Evolutionary conservation across 768 basidiomycete genomes (phyloP), one percentile per base, ranked within the genome.

Genomic region (Phlegmacium glaucopus): DNA sequence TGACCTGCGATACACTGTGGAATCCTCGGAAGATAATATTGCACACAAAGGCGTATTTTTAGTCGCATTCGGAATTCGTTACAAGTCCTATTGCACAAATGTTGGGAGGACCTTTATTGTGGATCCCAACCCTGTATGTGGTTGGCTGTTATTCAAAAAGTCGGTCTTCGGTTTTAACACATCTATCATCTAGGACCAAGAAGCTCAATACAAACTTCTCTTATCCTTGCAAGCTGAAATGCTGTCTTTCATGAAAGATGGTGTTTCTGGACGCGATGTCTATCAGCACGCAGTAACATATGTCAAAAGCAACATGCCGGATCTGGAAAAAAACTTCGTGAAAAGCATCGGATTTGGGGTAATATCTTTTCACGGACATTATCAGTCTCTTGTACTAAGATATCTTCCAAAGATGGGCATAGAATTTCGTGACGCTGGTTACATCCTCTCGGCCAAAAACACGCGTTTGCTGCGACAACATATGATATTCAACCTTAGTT

Each of bases 31-130:
- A 22, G 89, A 95, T 58, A 76, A 78, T 49, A 87, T 97, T 54
- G 83, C 89, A 41, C 80, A 89, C 68, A 85, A 88, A 58, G 94
- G 94, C 15, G 90, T 98, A 34, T 80, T 97, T 48, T 71, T 98
- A 6, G 83, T 90, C 9, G 81, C 87, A 4, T 79, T 96, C 53
- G 95, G 94, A 22, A 75, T 98, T 63, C 81, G 92, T 22, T 97
- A 95, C 69, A 94, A 87, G 60, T 87, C 85, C 1, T 98, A 99
- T 57, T 93, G 92, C 61, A 83, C 89, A 25, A 95, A 93, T 63
- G 80, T 97, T 54, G 94, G 90, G 4, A 79, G 95, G 37, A 97
- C 90, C 2, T 94, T 96, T 67, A 90, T 97, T 56, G 94, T 98
- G 32, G 93, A 95, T 61, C 95, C 95, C 2, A 85, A 85, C 53